Evolutionary conservation across 208 protist species (phyloP).

Genomic region (Crithidia thermophila): DNA sequence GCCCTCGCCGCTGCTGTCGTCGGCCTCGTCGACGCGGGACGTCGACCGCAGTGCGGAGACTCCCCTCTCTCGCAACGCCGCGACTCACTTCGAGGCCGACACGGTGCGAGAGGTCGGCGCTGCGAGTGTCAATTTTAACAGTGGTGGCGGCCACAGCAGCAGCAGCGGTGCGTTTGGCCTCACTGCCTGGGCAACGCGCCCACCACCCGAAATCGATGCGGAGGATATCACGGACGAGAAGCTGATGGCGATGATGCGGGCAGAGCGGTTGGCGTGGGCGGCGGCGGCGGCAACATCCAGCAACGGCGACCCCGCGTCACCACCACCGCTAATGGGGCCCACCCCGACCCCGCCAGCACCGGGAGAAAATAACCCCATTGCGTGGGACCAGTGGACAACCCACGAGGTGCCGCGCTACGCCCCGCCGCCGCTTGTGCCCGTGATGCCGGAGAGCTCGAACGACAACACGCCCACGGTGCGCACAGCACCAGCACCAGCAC

Average conservation of each 20-base stretch:
- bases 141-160: not conserved
- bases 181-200: constrained; percentile 19
- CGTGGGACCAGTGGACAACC: constrained; percentile 54
- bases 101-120: too few relatives aligned
- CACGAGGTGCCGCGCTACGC: constrained; percentile 31
- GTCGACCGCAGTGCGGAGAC: not conserved
- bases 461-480: not conserved
- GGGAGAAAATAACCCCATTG: constrained; percentile 34
- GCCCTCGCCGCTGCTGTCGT: not conserved
- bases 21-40: not conserved
- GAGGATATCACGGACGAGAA: constrained; percentile 45
- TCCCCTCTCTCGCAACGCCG: not conserved
- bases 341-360: constrained; percentile 51
- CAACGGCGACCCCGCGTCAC: not conserved
- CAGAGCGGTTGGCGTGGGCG: constrained; percentile 41
- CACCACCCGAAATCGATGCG: constrained; percentile 28
- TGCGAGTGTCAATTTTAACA: too few relatives aligned
- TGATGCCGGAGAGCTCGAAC: not conserved
- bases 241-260: constrained; percentile 37
- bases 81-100: too few relatives aligned
- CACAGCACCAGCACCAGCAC: not conserved
- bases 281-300: not conserved
- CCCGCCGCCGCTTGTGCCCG: constrained; percentile 5
- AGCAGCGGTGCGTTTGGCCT: not conserved
- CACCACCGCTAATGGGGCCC: constrained; percentile 39